Evolutionary conservation across 805 yeast species (phyloP), one percentile per base, ranked within the genome.

Genomic region (Cyberlindnera mycetangii): DNA sequence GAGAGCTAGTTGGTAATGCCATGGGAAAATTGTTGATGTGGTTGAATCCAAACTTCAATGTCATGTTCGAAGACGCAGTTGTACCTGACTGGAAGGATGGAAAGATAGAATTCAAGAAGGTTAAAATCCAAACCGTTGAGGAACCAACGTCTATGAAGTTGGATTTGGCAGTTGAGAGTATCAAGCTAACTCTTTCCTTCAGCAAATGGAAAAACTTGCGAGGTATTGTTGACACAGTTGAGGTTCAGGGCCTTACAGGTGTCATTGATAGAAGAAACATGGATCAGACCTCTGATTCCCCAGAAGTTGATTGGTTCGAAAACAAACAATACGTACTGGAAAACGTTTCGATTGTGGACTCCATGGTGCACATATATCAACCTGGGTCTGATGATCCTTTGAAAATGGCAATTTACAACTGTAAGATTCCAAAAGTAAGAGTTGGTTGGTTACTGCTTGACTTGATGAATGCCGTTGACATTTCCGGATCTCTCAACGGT

Each of bases 21-120:
- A 75, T 87, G 20, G 97, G 97, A 3, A 85, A 82, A 55, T 62
- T 85, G 39, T 74, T 90, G 42, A 89, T 95, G 28, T 74, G 75
- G 44, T 54, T 65, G 33, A 86, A 85, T 55, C 84, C 95, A 4
- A 88, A 85, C 17, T 70, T 90, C 47, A 79, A 82, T 7, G 89
- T 90, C 11, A 81, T 81, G 3, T 92, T 92, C 54, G 96, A 88
- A 60, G 86, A 79, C 58, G 97, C 97, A 0, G 80, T 89, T 45
- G 92, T 88, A 2, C 97, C 97, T 0, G 89, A 88, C 48, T 92
- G 97, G 97, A 75, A 79, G 44, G 86, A 83, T 51, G 93, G 96
- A 1, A 83, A 80, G 53, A 88, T 90, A 46, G 78, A 82, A 44
- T 83, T 92, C 62, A 77, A 81, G 44, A 85, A 86, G 53, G 93